phyloP scores from a whole-genome alignment of 306 rosid species.

The Lathyrus tuberosus region DNA sequence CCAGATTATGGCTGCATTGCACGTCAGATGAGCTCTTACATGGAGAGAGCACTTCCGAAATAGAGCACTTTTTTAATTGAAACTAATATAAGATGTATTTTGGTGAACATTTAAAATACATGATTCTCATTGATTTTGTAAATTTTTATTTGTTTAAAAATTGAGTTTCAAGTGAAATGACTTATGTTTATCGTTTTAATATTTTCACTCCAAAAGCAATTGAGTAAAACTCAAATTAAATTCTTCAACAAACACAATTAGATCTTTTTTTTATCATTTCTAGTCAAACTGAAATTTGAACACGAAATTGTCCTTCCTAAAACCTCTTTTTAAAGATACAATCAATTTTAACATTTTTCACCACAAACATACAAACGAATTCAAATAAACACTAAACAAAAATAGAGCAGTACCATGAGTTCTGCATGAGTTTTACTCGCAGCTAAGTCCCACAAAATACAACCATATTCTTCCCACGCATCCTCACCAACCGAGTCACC shows the following conservation, averaged over 20 bases:
- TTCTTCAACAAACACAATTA: background rate
- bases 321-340: background rate
- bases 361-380: background rate
- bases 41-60: background rate
- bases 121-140: background rate
- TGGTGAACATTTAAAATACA: background rate
- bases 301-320: background rate
- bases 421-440: constrained; percentile 84
- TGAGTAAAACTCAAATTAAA: background rate
- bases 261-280: background rate
- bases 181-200: background rate
- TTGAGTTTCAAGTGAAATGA: background rate
- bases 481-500: constrained; percentile 44
- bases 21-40: constrained; percentile 3
- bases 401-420: constrained; percentile 66
- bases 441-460: constrained; percentile 90
- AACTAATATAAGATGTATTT: background rate
- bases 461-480: constrained; percentile 86
- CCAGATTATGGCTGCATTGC: background rate
- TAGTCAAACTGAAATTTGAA: background rate
- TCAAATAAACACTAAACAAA: constrained; percentile 11
- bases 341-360: background rate
- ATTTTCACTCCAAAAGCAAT: constrained; percentile 9
- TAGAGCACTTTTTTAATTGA: background rate
- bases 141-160: background rate